Base-by-base conservation (phyloP, 2,329 filamentous ascomycete genomes). In the Fusarium globosum region DNA sequence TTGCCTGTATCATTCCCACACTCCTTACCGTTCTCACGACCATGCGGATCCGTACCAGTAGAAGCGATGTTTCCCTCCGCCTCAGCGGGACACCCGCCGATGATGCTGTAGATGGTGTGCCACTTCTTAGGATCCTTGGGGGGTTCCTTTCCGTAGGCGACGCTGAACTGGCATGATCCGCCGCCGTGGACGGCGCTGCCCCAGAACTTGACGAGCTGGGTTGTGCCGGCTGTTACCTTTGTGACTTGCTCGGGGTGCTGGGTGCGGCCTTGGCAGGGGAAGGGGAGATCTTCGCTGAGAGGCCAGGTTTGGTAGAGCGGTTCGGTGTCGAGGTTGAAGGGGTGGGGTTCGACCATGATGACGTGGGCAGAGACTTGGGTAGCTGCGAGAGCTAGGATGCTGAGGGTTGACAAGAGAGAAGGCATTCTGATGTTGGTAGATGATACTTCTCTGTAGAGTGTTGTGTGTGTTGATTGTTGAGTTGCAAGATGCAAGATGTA, bases 261-360 rank as follows among this genome's bases (percentile, higher is more conserved):
- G 10, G 55, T 64, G 16, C 70, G 61, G 28, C 72, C 73, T 43
- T 79, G 77, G 41, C 77, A 79, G 6, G 77, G 77, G 42, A 79
- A 79, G 2, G 74, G 73, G 4, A 76, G 61, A 1, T 69, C 49
- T 6, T 59, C 70, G 38, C 65, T 71, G 4, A 79, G 61, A 26
- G 77, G 77, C 41, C 70, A 64, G 21, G 53, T 70, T 39, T 79
- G 77, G 15, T 69, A 65, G 2, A 77, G 61, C 9, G 77, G 77
- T 6, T 66, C 68, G 1, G 66, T 78, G 53, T 79, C 76, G 42
- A 79, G 76, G 39, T 78, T 79, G 73, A 68, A 79, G n/a, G 77
- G 77, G 15, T 79, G 77, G 15, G 77, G 77, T n/a, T 79, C 77
- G 4, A 79, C 39, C 77, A 79, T 79, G 64, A 79, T 69, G 53